Base-by-base conservation (phyloP, 2,329 filamentous ascomycete species). In the Pleoardoris graminearum region DNA sequence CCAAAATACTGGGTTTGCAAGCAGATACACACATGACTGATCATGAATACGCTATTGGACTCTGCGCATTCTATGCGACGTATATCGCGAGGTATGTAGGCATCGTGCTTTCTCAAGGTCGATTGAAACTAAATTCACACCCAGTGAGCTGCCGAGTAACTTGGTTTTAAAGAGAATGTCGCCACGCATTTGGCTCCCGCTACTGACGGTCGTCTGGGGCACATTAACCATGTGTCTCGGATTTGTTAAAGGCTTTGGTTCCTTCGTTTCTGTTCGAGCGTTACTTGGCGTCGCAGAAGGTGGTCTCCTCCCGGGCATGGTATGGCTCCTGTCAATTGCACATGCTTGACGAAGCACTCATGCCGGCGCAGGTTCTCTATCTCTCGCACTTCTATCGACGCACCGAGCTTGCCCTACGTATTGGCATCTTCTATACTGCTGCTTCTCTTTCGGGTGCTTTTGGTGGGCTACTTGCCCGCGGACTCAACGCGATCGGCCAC, bases 371-470 rank as follows among this genome's bases (percentile, higher is more conserved):
- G 77, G 79, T 87, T 1, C 73, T 89, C 1, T 89, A 89, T 61
- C 77, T 89, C 11, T 86, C 84, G 0, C 77, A 79, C 6, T 80
- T 88, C 57, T 85, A 88, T 61, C 81, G 78, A 16, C 76, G 84
- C 17, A 75, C 79, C 1, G 84, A 87, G 57, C 74, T 87, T 55
- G 83, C 84, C 0, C 68, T 87, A 32, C 77, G 86, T 4, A 85
- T 89, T 44, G 86, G 85, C 25, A 74, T 88, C 5, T 88, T 89
- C 62, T 89, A 87, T 65, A 87, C 84, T 0, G 84, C 85, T 1
- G 84, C 85, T 0, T 86, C 84, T 1, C 70, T 88, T 4, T 85
- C 83, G 0, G 84, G 85, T 2, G 84, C 84, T 1, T 87, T 87
- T 63, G 84, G 84, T 23, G 85, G 82, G 5, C 76, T 88, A 0